Evolutionary conservation across 495 filamentous ascomycete species (phyloP).

Genomic region (Chlorociboria aeruginascens): DNA sequence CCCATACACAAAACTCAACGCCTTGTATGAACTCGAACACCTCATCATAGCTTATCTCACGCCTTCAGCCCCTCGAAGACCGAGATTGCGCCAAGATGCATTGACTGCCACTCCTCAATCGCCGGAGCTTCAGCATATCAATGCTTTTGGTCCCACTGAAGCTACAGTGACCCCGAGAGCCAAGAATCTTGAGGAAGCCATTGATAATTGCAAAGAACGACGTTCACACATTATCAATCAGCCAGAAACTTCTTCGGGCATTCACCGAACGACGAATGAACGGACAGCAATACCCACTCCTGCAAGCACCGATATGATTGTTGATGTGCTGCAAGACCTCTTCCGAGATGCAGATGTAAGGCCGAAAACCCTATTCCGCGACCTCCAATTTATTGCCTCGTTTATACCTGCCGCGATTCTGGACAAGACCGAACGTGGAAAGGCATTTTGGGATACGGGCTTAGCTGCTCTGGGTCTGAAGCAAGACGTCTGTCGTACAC

Average conservation of each 20-base stretch:
- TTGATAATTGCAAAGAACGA: slow-evolving; percentile 57
- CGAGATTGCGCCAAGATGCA: slow-evolving; percentile 15
- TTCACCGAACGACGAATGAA: slow-evolving; percentile 21
- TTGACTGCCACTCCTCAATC: slow-evolving; percentile 25
- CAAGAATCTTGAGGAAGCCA: slow-evolving; percentile 48
- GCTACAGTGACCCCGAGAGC: slow-evolving; percentile 11
- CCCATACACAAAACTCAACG: slow-evolving; percentile 74
- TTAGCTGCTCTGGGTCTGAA: slow-evolving; percentile 81
- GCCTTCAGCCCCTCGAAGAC: slow-evolving; percentile 23
- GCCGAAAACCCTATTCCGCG: slow-evolving; percentile 85
- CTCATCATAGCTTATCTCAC: slow-evolving; percentile 68
- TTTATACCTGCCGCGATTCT: slow-evolving; percentile 74
- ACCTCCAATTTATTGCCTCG: slow-evolving; percentile 88
- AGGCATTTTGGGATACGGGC: slow-evolving; percentile 90
- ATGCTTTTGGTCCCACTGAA: slow-evolving; percentile 17
- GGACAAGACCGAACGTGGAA: slow-evolving; percentile 76
- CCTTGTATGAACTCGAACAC: slow-evolving; percentile 70
- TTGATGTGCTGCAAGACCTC: slow-evolving; percentile 65
- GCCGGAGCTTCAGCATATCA: slow-evolving; percentile 18
- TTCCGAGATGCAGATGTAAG: slow-evolving; percentile 67
- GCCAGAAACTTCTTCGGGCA: slow-evolving; percentile 18
- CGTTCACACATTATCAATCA: slow-evolving; percentile 43
- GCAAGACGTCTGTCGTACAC: slow-evolving; percentile 75
- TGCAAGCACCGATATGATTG: slow-evolving; percentile 57
- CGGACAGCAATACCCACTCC: slow-evolving; percentile 31